Conservation (phyloP, 306 rosid species). For the Fragaria iinumae region DNA sequence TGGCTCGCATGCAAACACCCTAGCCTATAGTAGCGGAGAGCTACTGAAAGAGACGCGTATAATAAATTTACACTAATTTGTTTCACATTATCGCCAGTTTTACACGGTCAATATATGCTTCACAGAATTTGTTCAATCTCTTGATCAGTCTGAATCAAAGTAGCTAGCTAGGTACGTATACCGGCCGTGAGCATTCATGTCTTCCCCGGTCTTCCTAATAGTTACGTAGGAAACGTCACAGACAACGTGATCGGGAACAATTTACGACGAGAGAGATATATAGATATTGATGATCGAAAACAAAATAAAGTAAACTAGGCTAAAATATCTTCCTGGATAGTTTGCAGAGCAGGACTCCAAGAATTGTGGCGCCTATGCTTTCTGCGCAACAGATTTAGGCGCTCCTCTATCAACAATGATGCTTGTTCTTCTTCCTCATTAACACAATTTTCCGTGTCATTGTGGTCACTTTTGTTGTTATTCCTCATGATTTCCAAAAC, state of each 20-base stretch:
- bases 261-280: background rate
- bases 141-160: too few species aligned
- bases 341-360: constrained; percentile 55
- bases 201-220: background rate
- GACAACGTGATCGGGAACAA: background rate
- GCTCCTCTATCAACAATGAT: constrained; percentile 32
- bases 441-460: background rate
- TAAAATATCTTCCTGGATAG: constrained; percentile 52
- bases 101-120: too few species aligned
- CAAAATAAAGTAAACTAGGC: background rate
- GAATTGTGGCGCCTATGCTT: constrained; percentile 30
- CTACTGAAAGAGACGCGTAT: too few species aligned
- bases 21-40: too few species aligned
- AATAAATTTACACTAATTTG: too few species aligned
- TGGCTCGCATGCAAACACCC: too few species aligned
- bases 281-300: background rate
- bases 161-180: too few species aligned
- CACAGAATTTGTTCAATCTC: too few species aligned
- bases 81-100: too few species aligned
- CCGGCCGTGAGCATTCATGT: background rate
- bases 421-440: background rate
- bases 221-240: background rate
- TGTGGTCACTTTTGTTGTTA: background rate
- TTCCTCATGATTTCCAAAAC: constrained; percentile 34
- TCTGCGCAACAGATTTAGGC: constrained; percentile 32